Percentiles rank a stretch among this genome's conserved stretches.
Conservation (phyloP, 208 protist genomes). For the Blechomonas ayalai region DNA sequence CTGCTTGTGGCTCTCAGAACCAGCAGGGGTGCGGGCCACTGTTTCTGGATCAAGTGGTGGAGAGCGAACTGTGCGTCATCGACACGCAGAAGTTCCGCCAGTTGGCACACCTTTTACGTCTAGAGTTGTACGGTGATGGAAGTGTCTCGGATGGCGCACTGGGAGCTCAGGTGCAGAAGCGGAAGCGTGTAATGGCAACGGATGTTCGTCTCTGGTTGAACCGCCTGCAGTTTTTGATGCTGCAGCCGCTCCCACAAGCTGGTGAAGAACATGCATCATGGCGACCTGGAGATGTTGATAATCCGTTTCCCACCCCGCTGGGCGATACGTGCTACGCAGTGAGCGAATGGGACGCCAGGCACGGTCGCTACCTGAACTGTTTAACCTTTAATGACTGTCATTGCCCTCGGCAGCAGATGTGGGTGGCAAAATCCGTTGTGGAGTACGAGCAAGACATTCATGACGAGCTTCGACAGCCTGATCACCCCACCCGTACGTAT, state of each 20-base stretch:
- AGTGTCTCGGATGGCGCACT: not conserved
- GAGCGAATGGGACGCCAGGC: slow-evolving; percentile 20
- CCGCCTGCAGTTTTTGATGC: slow-evolving; percentile 50
- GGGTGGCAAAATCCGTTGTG: slow-evolving; percentile 20
- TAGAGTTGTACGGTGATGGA: slow-evolving; percentile 9
- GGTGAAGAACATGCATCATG: not conserved
- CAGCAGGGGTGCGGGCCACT: too few species aligned
- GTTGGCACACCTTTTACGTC: slow-evolving; percentile 6
- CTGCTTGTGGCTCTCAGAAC: too few species aligned
- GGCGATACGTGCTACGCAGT: slow-evolving; percentile 2
- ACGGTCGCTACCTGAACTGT: slow-evolving; percentile 14
- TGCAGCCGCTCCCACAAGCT: slow-evolving; percentile 7
- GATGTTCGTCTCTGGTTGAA: slow-evolving; percentile 73
- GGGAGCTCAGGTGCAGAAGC: not conserved
- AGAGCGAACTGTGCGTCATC: too few species aligned
- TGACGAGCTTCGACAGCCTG: slow-evolving; percentile 19
- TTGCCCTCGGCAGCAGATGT: slow-evolving; percentile 38
- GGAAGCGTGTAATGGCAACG: too few species aligned
- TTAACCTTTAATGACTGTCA: slow-evolving; percentile 26
- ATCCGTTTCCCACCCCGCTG: not conserved
- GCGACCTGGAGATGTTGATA: not conserved
- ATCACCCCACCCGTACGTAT: slow-evolving; percentile 18
- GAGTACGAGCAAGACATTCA: slow-evolving; percentile 19
- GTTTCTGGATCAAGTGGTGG: too few species aligned
- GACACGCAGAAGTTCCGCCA: slow-evolving; percentile 8